Percentiles rank a stretch among this genome's conserved stretches.
phyloP scores from a whole-genome alignment of 2,329 filamentous ascomycete species.

The Arthrobotrys sinensis region DNA sequence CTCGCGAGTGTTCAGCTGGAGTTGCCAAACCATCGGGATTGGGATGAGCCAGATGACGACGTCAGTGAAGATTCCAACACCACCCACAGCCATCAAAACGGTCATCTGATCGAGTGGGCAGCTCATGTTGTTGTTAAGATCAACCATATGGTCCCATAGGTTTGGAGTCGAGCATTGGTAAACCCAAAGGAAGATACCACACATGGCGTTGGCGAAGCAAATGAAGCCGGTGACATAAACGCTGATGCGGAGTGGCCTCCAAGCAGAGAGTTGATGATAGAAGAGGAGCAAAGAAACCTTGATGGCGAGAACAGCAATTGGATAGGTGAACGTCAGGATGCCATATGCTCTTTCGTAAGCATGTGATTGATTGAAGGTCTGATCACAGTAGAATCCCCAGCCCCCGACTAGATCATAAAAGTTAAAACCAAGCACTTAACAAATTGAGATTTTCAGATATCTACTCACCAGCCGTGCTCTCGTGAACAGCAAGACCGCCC shows the following conservation, averaged over 20 bases:
- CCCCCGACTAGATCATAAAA: constrained; percentile 36
- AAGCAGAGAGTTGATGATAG: constrained; percentile 57
- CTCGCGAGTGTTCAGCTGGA: constrained; percentile 55
- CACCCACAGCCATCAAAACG: constrained; percentile 56
- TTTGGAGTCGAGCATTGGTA: constrained; percentile 53
- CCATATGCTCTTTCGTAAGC: constrained; percentile 48
- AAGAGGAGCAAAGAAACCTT: constrained; percentile 55
- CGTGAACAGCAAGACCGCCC: constrained; percentile 47
- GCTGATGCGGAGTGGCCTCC: constrained; percentile 54
- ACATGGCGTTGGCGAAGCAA: constrained; percentile 57
- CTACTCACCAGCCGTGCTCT: constrained; percentile 49
- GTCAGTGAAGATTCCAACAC: constrained; percentile 58
- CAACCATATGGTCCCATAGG: constrained; percentile 57
- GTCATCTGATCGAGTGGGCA: constrained; percentile 58
- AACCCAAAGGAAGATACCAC: constrained; percentile 57
- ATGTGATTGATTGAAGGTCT: constrained; percentile 44
- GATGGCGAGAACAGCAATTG: constrained; percentile 44
- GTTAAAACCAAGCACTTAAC: not conserved
- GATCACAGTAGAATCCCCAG: constrained; percentile 57
- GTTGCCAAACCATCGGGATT: constrained; percentile 59
- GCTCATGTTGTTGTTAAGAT: constrained; percentile 38
- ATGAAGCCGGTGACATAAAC: constrained; percentile 56
- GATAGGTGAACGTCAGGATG: constrained; percentile 60
- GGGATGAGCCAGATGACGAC: constrained; percentile 57
- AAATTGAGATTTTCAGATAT: not conserved